Evolutionary conservation across 345 rosid genomes (phyloP).

Genomic region (Cardamine resedifolia): DNA sequence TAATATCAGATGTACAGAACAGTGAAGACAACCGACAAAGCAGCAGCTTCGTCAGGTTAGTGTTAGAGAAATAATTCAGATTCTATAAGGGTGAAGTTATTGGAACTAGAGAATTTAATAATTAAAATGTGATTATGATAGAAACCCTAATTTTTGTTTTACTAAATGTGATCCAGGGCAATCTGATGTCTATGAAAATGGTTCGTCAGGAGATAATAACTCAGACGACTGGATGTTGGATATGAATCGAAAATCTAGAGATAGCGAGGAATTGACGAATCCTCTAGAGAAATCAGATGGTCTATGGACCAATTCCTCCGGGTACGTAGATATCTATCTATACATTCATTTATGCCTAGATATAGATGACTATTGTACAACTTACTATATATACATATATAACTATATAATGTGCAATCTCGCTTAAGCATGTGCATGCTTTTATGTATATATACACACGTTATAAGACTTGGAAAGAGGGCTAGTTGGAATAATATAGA

Average conservation of each 20-base stretch:
- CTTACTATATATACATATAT: not conserved
- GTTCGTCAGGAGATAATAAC: slow-evolving; percentile 90
- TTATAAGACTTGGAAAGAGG: not conserved
- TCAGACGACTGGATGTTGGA: slow-evolving; percentile 88
- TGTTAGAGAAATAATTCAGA: slow-evolving; percentile 13
- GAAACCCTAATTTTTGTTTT: slow-evolving; percentile 20
- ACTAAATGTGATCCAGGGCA: slow-evolving; percentile 48
- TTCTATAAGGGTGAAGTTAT: not conserved
- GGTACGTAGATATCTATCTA: slow-evolving; percentile 22
- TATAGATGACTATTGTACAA: not conserved
- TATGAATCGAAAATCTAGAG: slow-evolving; percentile 51
- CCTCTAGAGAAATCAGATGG: slow-evolving; percentile 40
- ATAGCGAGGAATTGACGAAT: slow-evolving; percentile 50
- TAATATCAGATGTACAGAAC: slow-evolving; percentile 42
- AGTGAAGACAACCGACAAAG: slow-evolving; percentile 46
- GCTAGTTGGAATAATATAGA: not conserved
- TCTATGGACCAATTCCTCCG: slow-evolving; percentile 40
- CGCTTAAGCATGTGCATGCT: slow-evolving; percentile 13
- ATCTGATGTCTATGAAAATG: slow-evolving; percentile 79
- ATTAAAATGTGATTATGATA: not conserved
- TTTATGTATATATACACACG: not conserved
- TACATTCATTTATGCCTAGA: slow-evolving; percentile 39
- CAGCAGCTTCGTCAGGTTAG: slow-evolving; percentile 43
- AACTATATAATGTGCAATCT: not conserved
- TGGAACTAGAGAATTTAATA: not conserved